Base-by-base conservation (phyloP, 345 rosid species). In the Euphorbia pulcherrima region DNA sequence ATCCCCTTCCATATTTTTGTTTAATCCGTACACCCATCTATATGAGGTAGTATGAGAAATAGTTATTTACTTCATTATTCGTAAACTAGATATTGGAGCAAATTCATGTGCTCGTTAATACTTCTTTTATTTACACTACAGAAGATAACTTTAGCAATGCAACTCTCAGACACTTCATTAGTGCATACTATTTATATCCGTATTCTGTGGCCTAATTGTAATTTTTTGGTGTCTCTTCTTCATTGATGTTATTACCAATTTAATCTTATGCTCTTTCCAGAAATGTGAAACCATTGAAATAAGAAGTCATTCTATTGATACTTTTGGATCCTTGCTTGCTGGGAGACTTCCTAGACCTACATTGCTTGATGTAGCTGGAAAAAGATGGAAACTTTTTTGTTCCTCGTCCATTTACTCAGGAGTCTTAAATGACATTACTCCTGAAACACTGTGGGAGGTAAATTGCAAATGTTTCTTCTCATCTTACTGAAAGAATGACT, bases 381-480 rank as follows among this genome's bases (percentile, higher is more conserved):
- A 75, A 79, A 83, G 81, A 83, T 85, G 96, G 96, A 74, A 70
- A 65, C 71, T 73, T 46, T 68, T 56, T 72, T 83, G 87, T 76
- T 78, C 85, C 46, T 71, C 88, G 44, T 70, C 87, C 28, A 64
- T 78, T 65, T 75, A 82, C 75, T 80, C 83, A 24, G 85, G 78
- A 59, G 65, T 47, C 41, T 79, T 67, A 35, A 64, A 60, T 41
- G 83, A 83, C 40, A 75, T 84, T 74, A 89, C 95, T 28, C 86
- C 92, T 62, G 86, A 89, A 80, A 87, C 83, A 39, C 82, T 93
- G 80, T 93, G 98, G 99, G 91, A 90, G 98, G 98, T 90, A 87
- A 51, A 53, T 62, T 68, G 65, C 26, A 53, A 53, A 13, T 50
- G 18, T 52, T 67, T 29, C 14, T 72, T 44, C 33, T 35, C 12